A percentile compares a stretch with the other conserved stretches of the same genome.
Conservation (phyloP, 345 rosid genomes). For the Raphanus sativus region DNA sequence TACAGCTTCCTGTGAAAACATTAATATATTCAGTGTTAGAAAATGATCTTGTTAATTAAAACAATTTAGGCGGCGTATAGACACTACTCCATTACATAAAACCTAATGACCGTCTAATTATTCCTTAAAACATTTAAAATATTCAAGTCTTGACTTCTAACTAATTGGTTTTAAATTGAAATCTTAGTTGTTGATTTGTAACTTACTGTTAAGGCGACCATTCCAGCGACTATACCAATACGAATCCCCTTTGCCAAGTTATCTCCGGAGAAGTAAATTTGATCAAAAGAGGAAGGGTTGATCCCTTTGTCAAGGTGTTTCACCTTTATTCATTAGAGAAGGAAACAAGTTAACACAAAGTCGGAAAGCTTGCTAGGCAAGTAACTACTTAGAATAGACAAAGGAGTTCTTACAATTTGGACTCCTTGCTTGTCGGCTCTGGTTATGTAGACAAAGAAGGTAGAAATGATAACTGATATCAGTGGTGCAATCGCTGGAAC, state of each 20-base stretch:
- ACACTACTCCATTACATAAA: too few relatives aligned
- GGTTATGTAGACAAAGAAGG: constrained; percentile 85
- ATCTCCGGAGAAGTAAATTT: constrained; percentile 69
- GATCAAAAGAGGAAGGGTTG: constrained; percentile 65
- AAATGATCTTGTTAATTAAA: too few relatives aligned
- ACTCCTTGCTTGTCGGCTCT: constrained; percentile 89
- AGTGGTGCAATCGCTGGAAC: constrained; percentile 86
- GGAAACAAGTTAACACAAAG: not conserved
- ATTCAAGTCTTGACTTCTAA: not conserved
- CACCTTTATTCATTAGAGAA: constrained; percentile 53
- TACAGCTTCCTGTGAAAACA: constrained; percentile 69
- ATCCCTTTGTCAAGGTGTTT: constrained; percentile 72
- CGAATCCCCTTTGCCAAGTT: constrained; percentile 63
- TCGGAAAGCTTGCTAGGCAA: not conserved
- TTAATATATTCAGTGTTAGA: not conserved
- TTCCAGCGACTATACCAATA: constrained; percentile 77
- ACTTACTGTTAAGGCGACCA: constrained; percentile 83
- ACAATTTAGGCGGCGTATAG: too few relatives aligned
- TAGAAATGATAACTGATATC: constrained; percentile 77
- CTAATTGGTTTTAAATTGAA: not conserved
- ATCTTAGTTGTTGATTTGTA: not conserved
- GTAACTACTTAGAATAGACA: not conserved
- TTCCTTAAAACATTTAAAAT: not conserved
- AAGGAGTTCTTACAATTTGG: constrained; percentile 66
- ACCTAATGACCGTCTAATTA: too few relatives aligned